Conservation (phyloP, 202 grass and related monocot genomes). For the Bolboschoenoplectus hybrid region DNA sequence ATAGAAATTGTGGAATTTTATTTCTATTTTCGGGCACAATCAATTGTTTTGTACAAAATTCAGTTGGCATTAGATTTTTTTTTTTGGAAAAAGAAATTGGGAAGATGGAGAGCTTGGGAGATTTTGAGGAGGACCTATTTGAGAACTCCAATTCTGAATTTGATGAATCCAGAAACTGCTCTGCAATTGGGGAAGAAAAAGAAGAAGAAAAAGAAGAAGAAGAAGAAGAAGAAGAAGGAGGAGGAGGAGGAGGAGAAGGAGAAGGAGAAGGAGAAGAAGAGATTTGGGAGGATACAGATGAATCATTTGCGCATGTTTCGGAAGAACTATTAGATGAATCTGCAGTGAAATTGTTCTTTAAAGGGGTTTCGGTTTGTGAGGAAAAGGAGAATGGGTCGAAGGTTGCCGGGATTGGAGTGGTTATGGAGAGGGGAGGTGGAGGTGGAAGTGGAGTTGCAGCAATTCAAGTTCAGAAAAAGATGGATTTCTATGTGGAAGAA, state of each 20-base stretch:
- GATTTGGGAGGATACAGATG: slow-evolving; percentile 88
- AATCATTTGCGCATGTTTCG: slow-evolving; percentile 60
- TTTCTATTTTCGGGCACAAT: slow-evolving; percentile 14
- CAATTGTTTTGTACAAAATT: slow-evolving; percentile 35
- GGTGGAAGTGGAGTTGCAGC: slow-evolving; percentile 52
- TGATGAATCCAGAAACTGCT: slow-evolving; percentile 89
- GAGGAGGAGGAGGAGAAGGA: slow-evolving; percentile 42
- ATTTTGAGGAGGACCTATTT: slow-evolving; percentile 40
- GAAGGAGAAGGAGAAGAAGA: slow-evolving; percentile 41
- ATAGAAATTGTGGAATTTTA: slow-evolving; percentile 2
- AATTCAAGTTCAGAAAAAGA: slow-evolving; percentile 86
- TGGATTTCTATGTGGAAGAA: slow-evolving; percentile 90
- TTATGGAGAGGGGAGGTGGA: slow-evolving; percentile 72
- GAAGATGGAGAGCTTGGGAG: slow-evolving; percentile 44
- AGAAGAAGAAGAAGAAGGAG: slow-evolving; percentile 50
- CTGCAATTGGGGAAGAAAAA: slow-evolving; percentile 71
- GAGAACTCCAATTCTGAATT: slow-evolving; percentile 47
- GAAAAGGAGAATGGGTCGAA: slow-evolving; percentile 44
- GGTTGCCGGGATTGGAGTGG: slow-evolving; percentile 83
- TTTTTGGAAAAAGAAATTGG: not conserved
- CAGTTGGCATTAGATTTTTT: not conserved
- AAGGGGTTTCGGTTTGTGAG: slow-evolving; percentile 69
- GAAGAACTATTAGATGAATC: slow-evolving; percentile 75
- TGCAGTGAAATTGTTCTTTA: slow-evolving; percentile 86
- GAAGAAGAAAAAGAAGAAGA: slow-evolving; percentile 45